phyloP scores from a whole-genome alignment of 2,329 filamentous ascomycete species.

The Fusarium mexicanum region DNA sequence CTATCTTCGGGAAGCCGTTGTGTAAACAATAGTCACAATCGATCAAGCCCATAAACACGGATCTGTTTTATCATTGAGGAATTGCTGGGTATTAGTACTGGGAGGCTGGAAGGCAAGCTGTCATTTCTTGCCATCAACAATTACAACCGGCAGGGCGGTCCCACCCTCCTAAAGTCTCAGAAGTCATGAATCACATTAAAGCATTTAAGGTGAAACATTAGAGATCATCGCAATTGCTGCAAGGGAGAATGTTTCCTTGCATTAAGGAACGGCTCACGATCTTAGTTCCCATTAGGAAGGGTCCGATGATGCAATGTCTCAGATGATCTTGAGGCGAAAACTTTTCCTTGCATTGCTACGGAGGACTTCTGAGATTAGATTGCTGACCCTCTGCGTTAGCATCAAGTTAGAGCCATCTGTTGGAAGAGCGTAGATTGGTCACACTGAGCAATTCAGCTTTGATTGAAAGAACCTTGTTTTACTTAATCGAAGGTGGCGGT shows the following conservation, averaged over 20 bases:
- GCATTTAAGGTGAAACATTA: background rate
- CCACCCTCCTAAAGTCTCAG: background rate
- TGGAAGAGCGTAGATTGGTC: accelerated
- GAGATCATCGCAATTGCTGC: background rate
- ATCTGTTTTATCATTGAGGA: background rate
- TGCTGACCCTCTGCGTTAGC: background rate
- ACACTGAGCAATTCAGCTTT: background rate
- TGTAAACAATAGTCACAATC: accelerated
- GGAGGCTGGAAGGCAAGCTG: background rate
- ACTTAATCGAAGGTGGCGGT: background rate
- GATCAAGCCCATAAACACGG: accelerated
- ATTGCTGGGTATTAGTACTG: background rate
- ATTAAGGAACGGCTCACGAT: background rate
- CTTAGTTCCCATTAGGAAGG: background rate
- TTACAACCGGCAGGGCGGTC: background rate
- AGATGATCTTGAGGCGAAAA: background rate
- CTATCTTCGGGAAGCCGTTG: background rate
- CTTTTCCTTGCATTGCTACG: background rate
- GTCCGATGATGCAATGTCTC: background rate
- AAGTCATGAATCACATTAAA: background rate
- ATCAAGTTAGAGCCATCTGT: background rate
- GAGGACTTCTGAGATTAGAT: background rate
- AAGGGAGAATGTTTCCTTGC: background rate
- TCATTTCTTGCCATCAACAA: background rate
- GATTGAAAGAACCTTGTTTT: background rate